Evolutionary conservation across 257 asterid genomes (phyloP), one percentile per base, ranked within the genome.

Genomic region (Mitragyna speciosa): DNA sequence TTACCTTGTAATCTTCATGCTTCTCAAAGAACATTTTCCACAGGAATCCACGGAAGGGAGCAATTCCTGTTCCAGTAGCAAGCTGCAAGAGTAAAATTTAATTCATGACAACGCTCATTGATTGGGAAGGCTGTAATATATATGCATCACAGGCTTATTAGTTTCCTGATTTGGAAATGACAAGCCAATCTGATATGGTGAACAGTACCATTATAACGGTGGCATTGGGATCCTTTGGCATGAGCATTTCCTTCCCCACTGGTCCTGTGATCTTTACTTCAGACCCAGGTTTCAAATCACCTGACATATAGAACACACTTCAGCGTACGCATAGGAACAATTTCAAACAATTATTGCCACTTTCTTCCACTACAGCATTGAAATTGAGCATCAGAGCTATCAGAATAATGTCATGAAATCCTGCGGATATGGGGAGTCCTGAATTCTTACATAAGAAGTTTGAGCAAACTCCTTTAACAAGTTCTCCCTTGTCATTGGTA

Each of bases 21-120:
- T 95, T 93, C 89, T 95, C 98, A 24, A 95, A 95, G 91, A 93
- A 95, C 94, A 93, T 93, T 84, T 93, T 95, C 99, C 99, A 95
- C 88, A 95, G 82, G 88, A 93, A 95, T 33, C 92, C 82, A 51
- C 99, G 96, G 91, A 95, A 95, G 65, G 99, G 99, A 82, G 99
- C 98, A 77, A 95, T 95, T 52, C 99, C 99, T 76, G 99, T 95
- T 77, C 99, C 99, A 7, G 98, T 95, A 64, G 85, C 99, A 83
- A 95, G 99, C 99, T 93, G 86, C 84, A 86, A 49, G 5, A 58
- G 64, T 16, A 63, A 45, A 58, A 79, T 80, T 19, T 49, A 65
- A 74, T 28, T 76, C 72, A 76, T 22, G 73, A 74, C 61, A 75
- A 75, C 64, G 73, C 78, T n/a, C 70, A 72, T 77, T 82, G 80